Evolutionary conservation across 164 flowering plant species (phyloP).

Genomic region (Umbellularia californica): DNA sequence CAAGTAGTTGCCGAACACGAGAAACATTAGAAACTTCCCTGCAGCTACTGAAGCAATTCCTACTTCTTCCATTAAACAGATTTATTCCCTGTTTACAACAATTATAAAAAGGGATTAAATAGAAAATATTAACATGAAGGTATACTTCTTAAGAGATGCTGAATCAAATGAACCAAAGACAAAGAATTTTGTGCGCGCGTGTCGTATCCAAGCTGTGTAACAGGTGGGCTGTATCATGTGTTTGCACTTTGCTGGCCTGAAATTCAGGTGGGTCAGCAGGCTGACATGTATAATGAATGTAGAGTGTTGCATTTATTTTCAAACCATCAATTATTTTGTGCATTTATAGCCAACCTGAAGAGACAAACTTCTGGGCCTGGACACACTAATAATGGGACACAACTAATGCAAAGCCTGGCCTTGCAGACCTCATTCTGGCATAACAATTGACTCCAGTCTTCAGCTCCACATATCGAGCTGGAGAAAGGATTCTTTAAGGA

Average conservation of each 20-base stretch:
- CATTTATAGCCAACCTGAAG: background rate
- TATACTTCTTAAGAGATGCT: background rate
- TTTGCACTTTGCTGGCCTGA: background rate
- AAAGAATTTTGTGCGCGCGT: too few species aligned
- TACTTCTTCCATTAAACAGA: constrained; percentile 4
- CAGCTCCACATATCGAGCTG: background rate
- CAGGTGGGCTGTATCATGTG: background rate
- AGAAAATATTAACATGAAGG: background rate
- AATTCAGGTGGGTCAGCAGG: background rate
- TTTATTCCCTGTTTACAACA: constrained; percentile 1
- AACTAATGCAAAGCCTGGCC: background rate
- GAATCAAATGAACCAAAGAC: too few species aligned
- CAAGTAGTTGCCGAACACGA: constrained; percentile 40
- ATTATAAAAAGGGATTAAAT: background rate
- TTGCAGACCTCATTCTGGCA: too few species aligned
- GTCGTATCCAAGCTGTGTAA: background rate
- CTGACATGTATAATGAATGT: background rate
- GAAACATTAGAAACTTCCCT: constrained; percentile 5
- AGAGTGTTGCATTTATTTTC: background rate
- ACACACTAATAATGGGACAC: too few species aligned
- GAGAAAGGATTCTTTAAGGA: background rate
- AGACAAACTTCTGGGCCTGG: background rate
- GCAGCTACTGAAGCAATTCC: constrained; percentile 9
- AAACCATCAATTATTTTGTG: background rate
- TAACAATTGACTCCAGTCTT: background rate